Base-by-base conservation (phyloP, 768 basidiomycete genomes). In the Strobilomyces dryophilus region DNA sequence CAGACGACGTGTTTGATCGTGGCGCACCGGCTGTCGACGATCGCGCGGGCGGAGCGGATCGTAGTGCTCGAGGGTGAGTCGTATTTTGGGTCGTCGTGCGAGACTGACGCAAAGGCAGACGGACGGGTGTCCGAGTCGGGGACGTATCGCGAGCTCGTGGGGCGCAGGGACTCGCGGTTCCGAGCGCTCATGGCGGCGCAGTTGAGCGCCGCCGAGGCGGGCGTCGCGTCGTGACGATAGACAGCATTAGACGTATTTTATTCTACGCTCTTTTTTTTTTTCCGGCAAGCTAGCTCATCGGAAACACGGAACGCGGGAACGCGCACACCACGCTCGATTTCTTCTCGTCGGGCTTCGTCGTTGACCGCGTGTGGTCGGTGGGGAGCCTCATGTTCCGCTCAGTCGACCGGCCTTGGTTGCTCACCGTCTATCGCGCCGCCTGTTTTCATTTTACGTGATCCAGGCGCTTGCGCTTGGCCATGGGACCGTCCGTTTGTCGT, bases 111-210 rank as follows among this genome's bases (percentile, higher is more conserved):
- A 34, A 5, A 2, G 35, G 27, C 52, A 87, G 85, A 85, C 55
- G 93, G 92, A 3, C 77, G 75, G 47, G 87, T 95, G 51, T 80
- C 84, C 2, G 93, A 95, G 69, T 80, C 84, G 18, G 93, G 93
- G 26, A 82, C 85, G 37, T 95, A 91, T 67, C 78, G 80, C 43
- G 80, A 89, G 58, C 76, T 95, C 55, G 87, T 91, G n/a, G 76
- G 79, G 55, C 77, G 77, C 26, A 72, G 74, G 49, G 82, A 85
- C 62, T 93, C 92, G 40, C 78, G 92, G 49, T 97, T 97, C 77
- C 80, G 92, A 11, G 73, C 76, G 8, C 77, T 97, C 44, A 94
- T 97, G 92, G 89, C 91, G 21, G 91, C 92, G 4, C 94, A 97
- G 64, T 73, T 95, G 42, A 80, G 74, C 53, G 79, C 87, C 5